A percentile compares a stretch with the other conserved stretches of the same genome.
phyloP scores from a whole-genome alignment of 345 rosid species.

The Brassica rapa region DNA sequence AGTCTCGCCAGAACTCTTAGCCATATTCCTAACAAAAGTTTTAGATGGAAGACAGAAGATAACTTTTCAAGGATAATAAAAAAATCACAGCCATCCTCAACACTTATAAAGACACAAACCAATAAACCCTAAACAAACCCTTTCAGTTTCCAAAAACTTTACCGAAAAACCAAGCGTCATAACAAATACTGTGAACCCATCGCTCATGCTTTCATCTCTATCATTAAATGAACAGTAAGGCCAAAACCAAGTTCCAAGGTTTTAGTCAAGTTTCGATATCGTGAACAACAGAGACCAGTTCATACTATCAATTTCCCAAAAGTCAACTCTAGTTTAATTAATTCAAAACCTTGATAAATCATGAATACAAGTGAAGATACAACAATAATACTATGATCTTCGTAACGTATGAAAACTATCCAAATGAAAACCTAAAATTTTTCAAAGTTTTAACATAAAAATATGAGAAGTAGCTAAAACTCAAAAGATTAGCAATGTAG shows the following conservation, averaged over 20 bases:
- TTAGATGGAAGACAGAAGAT: neutral
- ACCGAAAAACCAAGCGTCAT: neutral
- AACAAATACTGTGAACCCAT: neutral
- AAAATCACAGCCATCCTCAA: neutral
- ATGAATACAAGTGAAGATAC: neutral
- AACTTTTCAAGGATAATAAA: neutral
- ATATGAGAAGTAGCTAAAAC: neutral
- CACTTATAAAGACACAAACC: neutral
- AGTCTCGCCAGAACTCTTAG: neutral
- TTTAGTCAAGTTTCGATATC: neutral
- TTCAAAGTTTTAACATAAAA: neutral
- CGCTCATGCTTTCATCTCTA: neutral
- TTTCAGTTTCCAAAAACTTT: neutral
- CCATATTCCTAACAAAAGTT: neutral
- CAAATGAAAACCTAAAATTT: neutral
- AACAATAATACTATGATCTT: neutral
- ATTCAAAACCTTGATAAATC: neutral
- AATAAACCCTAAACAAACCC: neutral
- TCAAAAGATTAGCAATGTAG: neutral
- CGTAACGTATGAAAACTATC: neutral
- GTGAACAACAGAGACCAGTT: neutral
- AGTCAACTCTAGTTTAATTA: neutral
- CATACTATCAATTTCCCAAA: neutral
- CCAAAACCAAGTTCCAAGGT: neutral
- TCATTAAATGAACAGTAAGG: neutral